Conservation (phyloP, 441 rosid species). For the Gossypium schwendimanii region DNA sequence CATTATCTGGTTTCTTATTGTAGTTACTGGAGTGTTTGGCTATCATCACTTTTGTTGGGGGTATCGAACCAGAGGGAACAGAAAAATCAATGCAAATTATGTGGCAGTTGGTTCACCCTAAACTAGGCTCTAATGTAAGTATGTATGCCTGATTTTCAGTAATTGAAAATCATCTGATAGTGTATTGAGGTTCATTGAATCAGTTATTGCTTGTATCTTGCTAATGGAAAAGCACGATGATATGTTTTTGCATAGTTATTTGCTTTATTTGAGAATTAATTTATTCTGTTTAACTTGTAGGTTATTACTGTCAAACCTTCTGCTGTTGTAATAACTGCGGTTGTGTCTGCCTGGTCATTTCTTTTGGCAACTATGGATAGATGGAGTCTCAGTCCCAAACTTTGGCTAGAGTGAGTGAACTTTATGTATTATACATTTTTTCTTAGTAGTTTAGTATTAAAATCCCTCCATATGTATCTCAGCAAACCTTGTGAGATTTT, state of each 20-base stretch:
- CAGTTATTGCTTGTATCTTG: background rate
- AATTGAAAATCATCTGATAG: background rate
- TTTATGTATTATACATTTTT: background rate
- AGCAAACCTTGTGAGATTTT: background rate
- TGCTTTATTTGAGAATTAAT: background rate
- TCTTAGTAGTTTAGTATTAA: background rate
- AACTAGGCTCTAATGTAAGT: constrained; percentile 74
- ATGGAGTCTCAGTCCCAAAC: constrained; percentile 52
- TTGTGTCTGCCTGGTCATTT: constrained; percentile 88
- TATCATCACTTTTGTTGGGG: constrained; percentile 69
- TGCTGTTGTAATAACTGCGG: constrained; percentile 47
- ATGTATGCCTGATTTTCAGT: background rate
- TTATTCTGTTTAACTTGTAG: constrained; percentile 25
- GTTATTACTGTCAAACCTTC: constrained; percentile 63
- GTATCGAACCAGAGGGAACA: constrained; percentile 54
- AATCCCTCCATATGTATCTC: background rate
- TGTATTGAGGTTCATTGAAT: background rate
- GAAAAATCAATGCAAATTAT: constrained; percentile 75
- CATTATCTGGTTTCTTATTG: constrained; percentile 14
- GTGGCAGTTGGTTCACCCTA: constrained; percentile 88
- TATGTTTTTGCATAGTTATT: background rate
- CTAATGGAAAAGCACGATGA: background rate
- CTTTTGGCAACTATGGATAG: constrained; percentile 63
- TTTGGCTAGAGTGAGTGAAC: constrained; percentile 71
- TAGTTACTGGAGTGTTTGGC: constrained; percentile 84